phyloP scores from a whole-genome alignment of 176 grass and related monocot genomes.

The Ampelocalamus luodianensis region DNA sequence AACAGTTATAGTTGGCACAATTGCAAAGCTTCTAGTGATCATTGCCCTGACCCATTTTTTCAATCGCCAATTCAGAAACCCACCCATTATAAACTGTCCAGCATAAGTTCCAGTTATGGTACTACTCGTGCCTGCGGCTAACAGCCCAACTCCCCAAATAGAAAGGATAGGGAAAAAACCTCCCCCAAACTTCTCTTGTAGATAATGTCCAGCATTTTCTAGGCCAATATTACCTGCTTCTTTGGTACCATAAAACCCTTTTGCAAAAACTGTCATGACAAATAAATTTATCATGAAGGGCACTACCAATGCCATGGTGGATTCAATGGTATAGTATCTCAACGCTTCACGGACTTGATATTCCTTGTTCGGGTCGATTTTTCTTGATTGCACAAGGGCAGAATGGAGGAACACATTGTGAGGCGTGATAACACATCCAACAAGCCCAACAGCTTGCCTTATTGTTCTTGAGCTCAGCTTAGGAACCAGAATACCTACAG shows the following conservation, averaged over 20 bases:
- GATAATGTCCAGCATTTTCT: constrained; percentile 85
- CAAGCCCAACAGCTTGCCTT: constrained; percentile 90
- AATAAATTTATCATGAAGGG: constrained; percentile 92
- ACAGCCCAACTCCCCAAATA: constrained; percentile 89
- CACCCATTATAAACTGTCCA: constrained; percentile 97
- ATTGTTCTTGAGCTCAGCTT: constrained; percentile 78
- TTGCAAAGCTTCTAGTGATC: constrained; percentile 89
- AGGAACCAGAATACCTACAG: constrained; percentile 70
- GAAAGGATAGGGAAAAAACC: constrained; percentile 79
- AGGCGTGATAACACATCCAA: constrained; percentile 89
- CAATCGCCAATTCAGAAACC: constrained; percentile 74
- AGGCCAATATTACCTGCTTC: constrained; percentile 68
- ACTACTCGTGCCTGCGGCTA: constrained; percentile 89
- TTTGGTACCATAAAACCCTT: constrained; percentile 81
- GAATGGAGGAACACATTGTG: constrained; percentile 96
- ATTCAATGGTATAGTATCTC: constrained; percentile 94
- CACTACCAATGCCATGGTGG: constrained; percentile 69
- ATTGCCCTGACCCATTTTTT: constrained; percentile 93
- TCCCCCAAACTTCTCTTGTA: constrained; percentile 77
- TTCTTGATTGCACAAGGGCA: constrained; percentile 88
- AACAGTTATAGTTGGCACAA: constrained; percentile 81
- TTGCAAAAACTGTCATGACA: constrained; percentile 84
- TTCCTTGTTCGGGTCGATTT: constrained; percentile 76
- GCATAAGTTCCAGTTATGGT: constrained; percentile 97
- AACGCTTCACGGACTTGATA: constrained; percentile 72